Evolutionary conservation across 331 rosid genomes (phyloP).

Genomic region (Arachis monticola): DNA sequence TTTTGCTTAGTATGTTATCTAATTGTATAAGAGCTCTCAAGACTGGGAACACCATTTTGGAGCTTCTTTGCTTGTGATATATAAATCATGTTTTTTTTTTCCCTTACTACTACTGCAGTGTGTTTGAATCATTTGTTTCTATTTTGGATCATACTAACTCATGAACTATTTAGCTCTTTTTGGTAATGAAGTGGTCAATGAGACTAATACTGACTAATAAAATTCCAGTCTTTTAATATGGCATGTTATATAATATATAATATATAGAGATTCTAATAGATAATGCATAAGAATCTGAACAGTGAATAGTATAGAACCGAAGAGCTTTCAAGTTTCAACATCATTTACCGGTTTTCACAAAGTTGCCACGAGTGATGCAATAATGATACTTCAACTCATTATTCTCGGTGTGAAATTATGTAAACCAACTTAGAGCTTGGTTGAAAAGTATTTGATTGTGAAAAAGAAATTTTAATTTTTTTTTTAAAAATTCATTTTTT

Average conservation of each 20-base stretch:
- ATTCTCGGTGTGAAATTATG: too few species aligned
- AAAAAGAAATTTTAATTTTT: too few species aligned
- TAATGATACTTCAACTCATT: too few species aligned
- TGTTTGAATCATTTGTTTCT: constrained; percentile 1
- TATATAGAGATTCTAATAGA: background rate
- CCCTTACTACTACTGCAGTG: background rate
- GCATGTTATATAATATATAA: background rate
- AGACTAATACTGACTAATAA: background rate
- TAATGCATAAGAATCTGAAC: background rate
- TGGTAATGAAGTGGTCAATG: background rate
- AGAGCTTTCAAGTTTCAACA: too few species aligned
- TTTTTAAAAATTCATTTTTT: too few species aligned
- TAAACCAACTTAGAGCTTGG: too few species aligned
- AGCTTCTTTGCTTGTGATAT: constrained; percentile 49
- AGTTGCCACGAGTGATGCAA: too few species aligned
- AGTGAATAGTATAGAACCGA: too few species aligned
- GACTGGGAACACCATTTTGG: constrained; percentile 42
- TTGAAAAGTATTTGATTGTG: too few species aligned
- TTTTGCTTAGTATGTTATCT: constrained; percentile 36
- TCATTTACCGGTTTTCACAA: too few species aligned
- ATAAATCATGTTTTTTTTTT: constrained; percentile 39
- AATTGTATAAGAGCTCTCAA: constrained; percentile 41
- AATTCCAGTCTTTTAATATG: background rate
- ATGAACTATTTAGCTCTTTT: background rate
- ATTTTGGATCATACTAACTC: background rate